A percentile compares a stretch with the other conserved stretches of the same genome.
phyloP scores from a whole-genome alignment of 768 basidiomycete genomes.

The Amanita fuliginea region DNA sequence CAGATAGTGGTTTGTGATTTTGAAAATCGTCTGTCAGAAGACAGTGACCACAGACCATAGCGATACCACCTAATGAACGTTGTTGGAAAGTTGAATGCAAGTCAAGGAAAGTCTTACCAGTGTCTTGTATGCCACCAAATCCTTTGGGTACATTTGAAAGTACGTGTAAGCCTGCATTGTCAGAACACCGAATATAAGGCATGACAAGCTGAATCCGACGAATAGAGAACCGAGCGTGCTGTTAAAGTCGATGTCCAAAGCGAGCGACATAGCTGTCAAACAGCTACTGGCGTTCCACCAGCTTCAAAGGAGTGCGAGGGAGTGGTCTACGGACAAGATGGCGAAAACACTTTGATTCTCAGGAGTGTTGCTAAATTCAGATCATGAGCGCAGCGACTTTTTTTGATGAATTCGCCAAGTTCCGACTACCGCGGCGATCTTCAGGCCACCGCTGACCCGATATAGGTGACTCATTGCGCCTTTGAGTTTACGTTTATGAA shows the following conservation, averaged over 20 bases:
- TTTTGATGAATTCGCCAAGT: too few relatives aligned
- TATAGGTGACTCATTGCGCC: too few relatives aligned
- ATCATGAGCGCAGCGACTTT: too few relatives aligned
- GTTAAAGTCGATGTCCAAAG: background rate
- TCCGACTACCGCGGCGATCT: too few relatives aligned
- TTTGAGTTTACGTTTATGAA: too few relatives aligned
- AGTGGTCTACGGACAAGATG: background rate
- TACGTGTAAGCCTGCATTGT: conserved; percentile 27
- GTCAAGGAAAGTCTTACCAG: conserved; percentile 16
- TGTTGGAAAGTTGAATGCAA: background rate
- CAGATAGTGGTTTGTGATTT: too few relatives aligned
- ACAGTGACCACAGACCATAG: conserved; percentile 15
- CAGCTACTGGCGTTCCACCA: conserved; percentile 1
- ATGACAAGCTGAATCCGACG: conserved; percentile 28
- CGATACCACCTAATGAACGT: conserved; percentile 15
- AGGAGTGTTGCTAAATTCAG: too few relatives aligned
- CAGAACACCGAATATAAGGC: conserved; percentile 28
- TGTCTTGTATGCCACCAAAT: conserved; percentile 21
- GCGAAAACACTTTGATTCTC: too few relatives aligned
- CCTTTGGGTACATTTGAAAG: conserved; percentile 26
- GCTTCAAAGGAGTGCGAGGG: background rate
- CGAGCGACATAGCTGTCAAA: conserved; percentile 1
- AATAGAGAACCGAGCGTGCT: conserved; percentile 28
- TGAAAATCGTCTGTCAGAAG: background rate
- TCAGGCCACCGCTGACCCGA: too few relatives aligned